These are phyloP conservation scores for Rhizophora mangle DNA, from an alignment of 345 rosid genomes.

Conservation along the genomic window DNA sequence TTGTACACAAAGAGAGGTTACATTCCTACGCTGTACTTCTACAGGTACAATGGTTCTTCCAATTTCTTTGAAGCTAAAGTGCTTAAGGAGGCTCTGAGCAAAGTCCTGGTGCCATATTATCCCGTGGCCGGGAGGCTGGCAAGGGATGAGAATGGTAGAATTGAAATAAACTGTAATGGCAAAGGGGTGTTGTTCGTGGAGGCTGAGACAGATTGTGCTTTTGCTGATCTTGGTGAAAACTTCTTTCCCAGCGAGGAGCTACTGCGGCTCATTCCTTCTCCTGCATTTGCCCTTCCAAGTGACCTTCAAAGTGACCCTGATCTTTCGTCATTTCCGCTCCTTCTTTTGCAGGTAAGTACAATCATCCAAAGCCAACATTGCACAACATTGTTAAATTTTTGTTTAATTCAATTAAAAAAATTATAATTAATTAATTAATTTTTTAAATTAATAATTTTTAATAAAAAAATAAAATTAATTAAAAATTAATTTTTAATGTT, in stretches of 20 bases:
- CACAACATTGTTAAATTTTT: no score
- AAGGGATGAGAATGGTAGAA: constrained; percentile 18
- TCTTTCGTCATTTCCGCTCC: constrained; percentile 25
- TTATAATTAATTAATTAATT: no score
- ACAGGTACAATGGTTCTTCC: constrained; percentile 14
- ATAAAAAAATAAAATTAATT: no score
- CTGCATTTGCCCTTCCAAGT: constrained; percentile 8
- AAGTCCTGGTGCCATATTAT: constrained; percentile 28
- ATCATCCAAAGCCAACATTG: no score
- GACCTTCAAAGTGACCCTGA: not conserved
- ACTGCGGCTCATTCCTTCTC: constrained; percentile 12
- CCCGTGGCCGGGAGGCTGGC: constrained; percentile 33
- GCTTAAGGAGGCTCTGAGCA: constrained; percentile 27
- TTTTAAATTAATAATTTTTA: no score
- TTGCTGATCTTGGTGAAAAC: constrained; percentile 20
- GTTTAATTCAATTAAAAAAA: no score
- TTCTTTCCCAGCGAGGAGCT: constrained; percentile 9
- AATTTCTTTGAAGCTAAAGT: constrained; percentile 10
- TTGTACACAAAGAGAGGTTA: not conserved
- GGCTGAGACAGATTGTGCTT: constrained; percentile 20
- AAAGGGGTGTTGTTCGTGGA: constrained; percentile 27
- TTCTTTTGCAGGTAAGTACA: constrained; percentile 21
- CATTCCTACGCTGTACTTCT: constrained; percentile 7
- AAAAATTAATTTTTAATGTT: no score
- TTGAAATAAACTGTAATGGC: constrained; percentile 31